Evolutionary conservation across 177 flowering plant species (phyloP), one percentile per base, ranked within the genome.

Genomic region (Telopea speciosissima): DNA sequence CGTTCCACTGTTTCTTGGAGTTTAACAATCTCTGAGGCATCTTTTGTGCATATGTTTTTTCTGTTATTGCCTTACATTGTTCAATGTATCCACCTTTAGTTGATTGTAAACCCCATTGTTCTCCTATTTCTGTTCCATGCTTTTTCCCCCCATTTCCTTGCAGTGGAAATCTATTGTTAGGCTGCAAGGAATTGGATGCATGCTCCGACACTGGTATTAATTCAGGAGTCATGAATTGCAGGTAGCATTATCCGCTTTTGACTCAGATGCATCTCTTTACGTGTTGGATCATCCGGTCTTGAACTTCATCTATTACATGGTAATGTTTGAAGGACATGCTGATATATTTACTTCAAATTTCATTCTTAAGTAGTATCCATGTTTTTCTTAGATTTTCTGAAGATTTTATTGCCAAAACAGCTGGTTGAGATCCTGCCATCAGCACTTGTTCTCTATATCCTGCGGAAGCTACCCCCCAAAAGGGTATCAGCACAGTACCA

Each of bases 391-490:
- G 23, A 19, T 5, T 36, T 3, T 73, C 66, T 19, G 25, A 2
- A 61, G 58, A 72, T 33, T 74, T 0, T 74, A 22, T 68, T 77
- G 24, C 10, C 59, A 33, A 49, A 44, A 74, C 88, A 93, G 97
- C 75, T 89, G 65, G 86, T 86, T 63, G 98, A 93, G 84, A 86
- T 93, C 66, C 81, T 93, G 36, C 98, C 98, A 52, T 93, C 98
- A 19, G 96, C 96, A 22, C 87, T 93, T 1, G 98, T 93, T 68
- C 89, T 93, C 44, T 93, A 74, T 87, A 90, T 93, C 76, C 78
- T 93, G 72, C 90, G 97, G 11, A 93, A 93, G 85, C 79, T 93
- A 78, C 98, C 98, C 19, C 97, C 96, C 0, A 93, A 88, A 80
- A 85, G 95, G 80, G 72, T 88, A 72, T 90, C 97, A 54, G 91